Base-by-base conservation (phyloP, 495 filamentous ascomycete species). In the Podospora conica region DNA sequence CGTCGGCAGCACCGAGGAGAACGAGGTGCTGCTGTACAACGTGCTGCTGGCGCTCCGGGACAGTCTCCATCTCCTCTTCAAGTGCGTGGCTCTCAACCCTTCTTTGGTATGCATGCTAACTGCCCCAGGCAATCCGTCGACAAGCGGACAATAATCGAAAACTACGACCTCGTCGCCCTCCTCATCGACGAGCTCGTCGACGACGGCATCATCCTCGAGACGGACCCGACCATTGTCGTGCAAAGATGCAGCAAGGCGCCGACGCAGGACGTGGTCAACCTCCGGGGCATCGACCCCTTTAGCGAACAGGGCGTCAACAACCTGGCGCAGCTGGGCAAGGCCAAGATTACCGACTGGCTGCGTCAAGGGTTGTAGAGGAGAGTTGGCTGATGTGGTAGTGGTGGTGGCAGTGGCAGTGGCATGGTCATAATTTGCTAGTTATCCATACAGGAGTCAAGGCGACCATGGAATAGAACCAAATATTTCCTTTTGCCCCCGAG, bases 61-160 rank as follows among this genome's bases (percentile, higher is more conserved):
- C 82, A 88, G 90, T 60, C 78, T 99, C 73, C 90, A 93, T 67
- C 89, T 98, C 31, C 77, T 99, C 27, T 90, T 99, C 76, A 98
- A 97, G 72, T 62, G 15, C 28, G 66, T 54, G 0, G 3, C 40
- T 7, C 33, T 25, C 21, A 2, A 3, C 31, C 54, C 20, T 6
- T 12, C 55, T 8, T 29, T 28, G 18, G 3, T 18, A 31, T 28
- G 0, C 1, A n/a, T 27, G n/a, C 21, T 68, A 23, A 48, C 33
- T 11, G 28, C 25, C 9, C 15, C 31, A 70, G 68, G 53, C 93
- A 93, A 79, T 91, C 92, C 24, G 92, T 93, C 61, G 95, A 99
- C 82, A 97, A 97, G 83, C 91, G 95, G 66, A 98, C 94, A 10
- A 91, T 98, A 67, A 87, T 97, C 73, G 95, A 99, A 79, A 97